These are phyloP conservation scores for Didymella arachidicola DNA, from an alignment of 2,329 filamentous ascomycete genomes.

Conservation along the genomic window DNA sequence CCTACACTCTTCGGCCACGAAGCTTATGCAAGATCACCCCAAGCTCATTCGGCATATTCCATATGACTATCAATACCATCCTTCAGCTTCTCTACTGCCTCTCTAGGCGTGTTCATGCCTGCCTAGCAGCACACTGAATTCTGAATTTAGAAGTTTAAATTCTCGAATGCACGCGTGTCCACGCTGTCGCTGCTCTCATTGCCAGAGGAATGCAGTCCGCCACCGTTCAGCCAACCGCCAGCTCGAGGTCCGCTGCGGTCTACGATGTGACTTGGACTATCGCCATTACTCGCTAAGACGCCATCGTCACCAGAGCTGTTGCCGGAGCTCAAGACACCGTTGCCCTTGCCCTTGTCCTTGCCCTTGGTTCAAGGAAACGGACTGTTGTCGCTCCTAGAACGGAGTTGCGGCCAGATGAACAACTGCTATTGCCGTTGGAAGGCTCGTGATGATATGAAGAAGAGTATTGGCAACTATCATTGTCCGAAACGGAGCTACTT, in stretches of 20 bases:
- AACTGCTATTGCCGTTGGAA: too few relatives aligned
- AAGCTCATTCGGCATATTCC: neutral
- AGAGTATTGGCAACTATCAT: too few relatives aligned
- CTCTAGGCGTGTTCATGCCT: neutral
- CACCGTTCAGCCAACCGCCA: neutral
- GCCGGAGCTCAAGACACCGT: neutral
- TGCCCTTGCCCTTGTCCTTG: too few relatives aligned
- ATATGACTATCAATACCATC: neutral
- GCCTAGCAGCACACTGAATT: slow-evolving; percentile 1
- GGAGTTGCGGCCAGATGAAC: too few relatives aligned
- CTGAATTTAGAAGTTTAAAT: too few relatives aligned
- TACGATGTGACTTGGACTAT: neutral
- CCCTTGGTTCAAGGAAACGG: too few relatives aligned
- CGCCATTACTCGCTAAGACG: neutral
- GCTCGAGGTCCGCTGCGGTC: neutral
- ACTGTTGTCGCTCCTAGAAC: too few relatives aligned
- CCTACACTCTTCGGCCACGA: neutral
- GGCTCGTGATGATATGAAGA: too few relatives aligned
- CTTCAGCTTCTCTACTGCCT: neutral
- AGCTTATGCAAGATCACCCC: neutral
- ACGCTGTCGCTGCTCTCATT: neutral
- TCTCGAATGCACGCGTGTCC: slow-evolving; percentile 6
- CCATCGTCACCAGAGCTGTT: neutral
- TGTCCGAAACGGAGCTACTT: too few relatives aligned
- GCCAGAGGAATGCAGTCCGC: neutral